These are phyloP conservation scores for Aphanomyces invadans DNA, from an alignment of 352 stramenopile species.

Conservation along the genomic window DNA sequence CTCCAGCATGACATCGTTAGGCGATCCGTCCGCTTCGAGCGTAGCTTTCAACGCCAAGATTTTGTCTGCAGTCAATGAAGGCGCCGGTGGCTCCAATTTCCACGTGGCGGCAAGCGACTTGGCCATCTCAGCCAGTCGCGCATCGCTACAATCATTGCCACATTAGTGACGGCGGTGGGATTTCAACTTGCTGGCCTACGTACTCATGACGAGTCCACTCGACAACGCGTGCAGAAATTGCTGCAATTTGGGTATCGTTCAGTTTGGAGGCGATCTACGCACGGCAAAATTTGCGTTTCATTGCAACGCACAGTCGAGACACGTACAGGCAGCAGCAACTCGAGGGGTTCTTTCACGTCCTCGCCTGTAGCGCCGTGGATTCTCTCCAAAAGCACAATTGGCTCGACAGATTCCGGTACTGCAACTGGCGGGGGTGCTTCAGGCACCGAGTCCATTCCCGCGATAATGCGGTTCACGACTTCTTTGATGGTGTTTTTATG, in stretches of 20 bases:
- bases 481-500: slow-evolving; percentile 72
- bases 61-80: slow-evolving; percentile 46
- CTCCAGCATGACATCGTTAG: slow-evolving; percentile 60
- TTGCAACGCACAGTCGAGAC: too few species aligned
- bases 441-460: slow-evolving; percentile 42
- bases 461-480: slow-evolving; percentile 64
- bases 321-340: too few species aligned
- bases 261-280: not conserved
- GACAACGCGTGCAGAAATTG: not conserved
- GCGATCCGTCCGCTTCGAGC: slow-evolving; percentile 38
- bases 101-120: slow-evolving; percentile 32
- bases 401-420: too few species aligned
- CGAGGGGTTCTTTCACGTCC: too few species aligned
- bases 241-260: not conserved
- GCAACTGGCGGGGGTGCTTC: not conserved
- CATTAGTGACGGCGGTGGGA: too few species aligned
- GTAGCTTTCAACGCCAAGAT: slow-evolving; percentile 54
- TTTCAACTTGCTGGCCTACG: too few species aligned
- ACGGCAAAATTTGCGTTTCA: too few species aligned
- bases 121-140: slow-evolving; percentile 25
- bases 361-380: too few species aligned
- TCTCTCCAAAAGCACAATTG: too few species aligned
- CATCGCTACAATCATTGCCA: not conserved
- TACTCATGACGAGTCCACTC: not conserved
- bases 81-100: slow-evolving; percentile 39